These are phyloP conservation scores for Knoxia roxburghii DNA, from an alignment of 257 asterid genomes.

Conservation along the genomic window DNA sequence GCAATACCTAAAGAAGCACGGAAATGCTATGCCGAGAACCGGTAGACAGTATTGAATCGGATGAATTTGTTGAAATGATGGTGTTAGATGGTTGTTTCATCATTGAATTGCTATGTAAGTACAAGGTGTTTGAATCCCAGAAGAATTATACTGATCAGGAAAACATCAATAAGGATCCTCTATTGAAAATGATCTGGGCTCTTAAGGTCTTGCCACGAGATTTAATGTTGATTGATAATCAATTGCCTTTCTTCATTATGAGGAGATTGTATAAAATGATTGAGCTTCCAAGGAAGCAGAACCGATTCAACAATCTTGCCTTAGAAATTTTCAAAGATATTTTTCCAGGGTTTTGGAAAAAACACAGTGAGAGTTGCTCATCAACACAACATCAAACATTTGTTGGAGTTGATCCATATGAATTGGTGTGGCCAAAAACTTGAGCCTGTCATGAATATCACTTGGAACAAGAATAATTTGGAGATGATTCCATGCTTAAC, in stretches of 20 bases:
- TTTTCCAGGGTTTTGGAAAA: constrained; percentile 6
- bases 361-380: not conserved
- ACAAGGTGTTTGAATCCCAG: not conserved
- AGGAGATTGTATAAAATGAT: constrained; percentile 1
- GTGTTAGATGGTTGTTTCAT: constrained; percentile 41
- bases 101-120: constrained; percentile 18
- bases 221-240: constrained; percentile 36
- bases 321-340: constrained; percentile 5
- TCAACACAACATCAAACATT: not conserved
- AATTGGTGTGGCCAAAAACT: not conserved
- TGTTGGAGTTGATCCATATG: constrained; percentile 5
- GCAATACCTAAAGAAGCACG: too few species aligned
- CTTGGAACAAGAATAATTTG: not conserved
- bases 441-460: not conserved
- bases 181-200: constrained; percentile 22
- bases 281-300: not conserved
- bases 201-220: constrained; percentile 20
- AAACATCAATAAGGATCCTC: constrained; percentile 6
- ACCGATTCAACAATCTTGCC: not conserved
- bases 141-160: constrained; percentile 14
- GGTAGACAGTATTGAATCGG: not conserved
- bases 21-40: constrained; percentile 25
- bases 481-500: not conserved
- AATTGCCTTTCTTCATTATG: constrained; percentile 10
- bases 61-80: constrained; percentile 28